Conservation (phyloP, 805 yeast genomes). For the Starmerella vaccinii region DNA sequence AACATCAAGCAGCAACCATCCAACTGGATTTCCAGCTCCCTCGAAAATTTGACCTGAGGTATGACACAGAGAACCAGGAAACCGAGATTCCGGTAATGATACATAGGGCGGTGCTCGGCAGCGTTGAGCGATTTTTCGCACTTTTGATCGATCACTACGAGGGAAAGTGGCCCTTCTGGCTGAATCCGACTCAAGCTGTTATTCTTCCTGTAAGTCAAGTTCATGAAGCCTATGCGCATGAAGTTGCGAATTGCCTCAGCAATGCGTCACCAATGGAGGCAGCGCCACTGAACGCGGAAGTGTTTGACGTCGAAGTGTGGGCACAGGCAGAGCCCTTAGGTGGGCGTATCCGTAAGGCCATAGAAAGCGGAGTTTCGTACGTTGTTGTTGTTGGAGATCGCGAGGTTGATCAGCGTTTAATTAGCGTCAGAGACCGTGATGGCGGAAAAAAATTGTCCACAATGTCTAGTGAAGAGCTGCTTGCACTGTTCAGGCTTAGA, state of each 20-base stretch:
- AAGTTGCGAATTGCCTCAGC: conserved; percentile 37
- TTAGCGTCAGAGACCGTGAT: conserved; percentile 52
- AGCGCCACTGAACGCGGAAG: conserved; percentile 43
- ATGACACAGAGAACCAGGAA: conserved; percentile 38
- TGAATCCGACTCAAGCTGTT: conserved; percentile 82
- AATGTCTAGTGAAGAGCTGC: conserved; percentile 43
- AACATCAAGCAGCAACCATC: conserved; percentile 90
- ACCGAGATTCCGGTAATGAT: conserved; percentile 78
- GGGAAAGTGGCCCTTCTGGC: conserved; percentile 98
- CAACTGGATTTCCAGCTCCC: conserved; percentile 95
- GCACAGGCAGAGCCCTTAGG: conserved; percentile 69
- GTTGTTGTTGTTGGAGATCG: conserved; percentile 80
- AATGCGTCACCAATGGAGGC: conserved; percentile 22
- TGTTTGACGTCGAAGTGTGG: conserved; percentile 69
- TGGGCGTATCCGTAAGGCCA: conserved; percentile 67
- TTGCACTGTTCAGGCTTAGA: conserved; percentile 37
- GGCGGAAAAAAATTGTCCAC: conserved; percentile 37
- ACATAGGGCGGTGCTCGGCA: conserved; percentile 92
- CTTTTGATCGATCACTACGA: conserved; percentile 77
- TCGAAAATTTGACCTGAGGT: conserved; percentile 63
- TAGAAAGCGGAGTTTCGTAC: conserved; percentile 62
- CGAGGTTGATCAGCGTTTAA: conserved; percentile 50
- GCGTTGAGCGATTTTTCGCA: conserved; percentile 86
- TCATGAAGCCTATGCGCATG: conserved; percentile 47
- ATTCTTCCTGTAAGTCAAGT: conserved; percentile 60